Evolutionary conservation across 352 stramenopile genomes (phyloP).

Genomic region (Globisporangium middletonii): DNA sequence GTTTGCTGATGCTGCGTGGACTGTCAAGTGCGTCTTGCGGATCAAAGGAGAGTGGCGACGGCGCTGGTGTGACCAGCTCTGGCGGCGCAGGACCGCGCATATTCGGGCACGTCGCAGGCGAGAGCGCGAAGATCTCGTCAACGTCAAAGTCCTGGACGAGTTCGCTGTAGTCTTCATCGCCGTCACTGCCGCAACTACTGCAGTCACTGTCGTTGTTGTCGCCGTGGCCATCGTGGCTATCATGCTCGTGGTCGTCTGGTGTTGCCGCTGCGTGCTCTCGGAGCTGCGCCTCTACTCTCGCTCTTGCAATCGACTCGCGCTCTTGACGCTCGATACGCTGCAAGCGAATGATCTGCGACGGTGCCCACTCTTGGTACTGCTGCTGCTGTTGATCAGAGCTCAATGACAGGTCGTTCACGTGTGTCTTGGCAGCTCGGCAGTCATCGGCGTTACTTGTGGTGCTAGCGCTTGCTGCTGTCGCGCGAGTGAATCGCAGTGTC

Average conservation of each 20-base stretch:
- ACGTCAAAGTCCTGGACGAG: conserved; percentile 18
- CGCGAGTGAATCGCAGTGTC: too few species aligned
- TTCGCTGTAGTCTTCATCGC: conserved; percentile 4
- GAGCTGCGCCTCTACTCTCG: background rate
- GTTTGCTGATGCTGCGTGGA: too few species aligned
- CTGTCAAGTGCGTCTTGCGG: background rate
- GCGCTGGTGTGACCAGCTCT: background rate
- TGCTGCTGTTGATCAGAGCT: background rate
- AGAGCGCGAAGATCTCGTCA: conserved; percentile 23
- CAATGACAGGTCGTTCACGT: too few species aligned
- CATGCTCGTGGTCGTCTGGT: background rate
- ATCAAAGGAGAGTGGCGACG: background rate
- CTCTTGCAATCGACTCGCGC: conserved; percentile 1
- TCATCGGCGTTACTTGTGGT: too few species aligned
- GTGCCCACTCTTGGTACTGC: background rate
- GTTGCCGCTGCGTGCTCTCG: background rate
- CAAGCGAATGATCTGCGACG: conserved; percentile 2
- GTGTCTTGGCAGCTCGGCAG: too few species aligned
- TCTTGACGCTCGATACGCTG: conserved; percentile 3
- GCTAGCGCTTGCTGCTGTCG: too few species aligned
- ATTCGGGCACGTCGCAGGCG: conserved; percentile 24
- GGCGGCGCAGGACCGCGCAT: conserved; percentile 1
- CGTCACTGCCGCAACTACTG: background rate
- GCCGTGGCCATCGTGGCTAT: background rate
- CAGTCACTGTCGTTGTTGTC: background rate